These are phyloP conservation scores for Phellopilus nigrolimitatus DNA, from an alignment of 1,284 basidiomycete species.

Conservation along the genomic window DNA sequence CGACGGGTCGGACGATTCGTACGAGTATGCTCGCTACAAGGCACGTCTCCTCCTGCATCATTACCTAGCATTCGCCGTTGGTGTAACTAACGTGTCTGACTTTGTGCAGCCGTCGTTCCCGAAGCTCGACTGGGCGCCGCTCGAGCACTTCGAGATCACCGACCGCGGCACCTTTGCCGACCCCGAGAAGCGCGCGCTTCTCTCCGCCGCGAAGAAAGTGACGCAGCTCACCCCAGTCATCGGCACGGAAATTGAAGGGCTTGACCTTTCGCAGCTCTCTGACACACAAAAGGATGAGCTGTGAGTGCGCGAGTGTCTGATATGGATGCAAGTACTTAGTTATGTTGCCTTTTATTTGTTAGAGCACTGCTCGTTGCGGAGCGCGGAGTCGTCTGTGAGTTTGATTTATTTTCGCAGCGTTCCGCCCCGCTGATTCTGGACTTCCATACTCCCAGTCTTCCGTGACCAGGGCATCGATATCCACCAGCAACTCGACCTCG, in stretches of 20 bases:
- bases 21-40: conserved; percentile 59
- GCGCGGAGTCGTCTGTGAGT: conserved; percentile 63
- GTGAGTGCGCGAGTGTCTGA: conserved; percentile 8
- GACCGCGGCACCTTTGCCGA: conserved; percentile 51
- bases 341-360: conserved; percentile 13
- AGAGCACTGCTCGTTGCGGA: conserved; percentile 67
- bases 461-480: conserved; percentile 68
- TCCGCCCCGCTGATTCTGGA: conserved; percentile 20
- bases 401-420: no score
- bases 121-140: conserved; percentile 57
- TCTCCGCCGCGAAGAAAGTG: conserved; percentile 24
- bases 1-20: conserved; percentile 44
- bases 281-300: conserved; percentile 26
- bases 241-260: conserved; percentile 23
- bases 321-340: neutral
- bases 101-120: conserved; percentile 68
- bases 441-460: conserved; percentile 48
- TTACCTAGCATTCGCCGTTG: conserved; percentile 4
- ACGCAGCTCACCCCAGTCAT: conserved; percentile 24
- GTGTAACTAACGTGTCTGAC: neutral
- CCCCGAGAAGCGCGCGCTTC: conserved; percentile 22
- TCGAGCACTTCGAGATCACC: conserved; percentile 50
- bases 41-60: conserved; percentile 30
- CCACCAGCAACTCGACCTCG: conserved; percentile 68
- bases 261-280: conserved; percentile 24